Evolutionary conservation across 1,139 yeast genomes (phyloP), one percentile per base, ranked within the genome.

Genomic region (Magnusiomyces suaveolens): DNA sequence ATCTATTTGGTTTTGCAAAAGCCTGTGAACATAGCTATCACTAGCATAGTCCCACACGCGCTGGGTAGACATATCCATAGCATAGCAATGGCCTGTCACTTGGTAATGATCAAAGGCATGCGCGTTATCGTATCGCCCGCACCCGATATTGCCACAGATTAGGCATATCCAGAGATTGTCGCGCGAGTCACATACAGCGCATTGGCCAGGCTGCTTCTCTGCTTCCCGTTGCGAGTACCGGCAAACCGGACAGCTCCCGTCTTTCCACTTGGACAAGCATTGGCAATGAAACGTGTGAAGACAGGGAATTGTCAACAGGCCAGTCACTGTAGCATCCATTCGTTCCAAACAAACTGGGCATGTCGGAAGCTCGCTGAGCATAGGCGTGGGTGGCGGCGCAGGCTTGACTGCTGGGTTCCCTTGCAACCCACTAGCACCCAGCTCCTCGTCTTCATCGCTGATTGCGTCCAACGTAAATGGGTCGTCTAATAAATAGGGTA

Each of bases 41-140:
- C 92, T 92, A 0, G 92, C 90, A 67, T 90, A 90, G 67, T 90
- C 97, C 97, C 97, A 90, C 1, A 90, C 96, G 51, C 97, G 73
- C 58, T 90, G 94, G 0, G 95, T 81, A 20, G 75, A 73, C 48
- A 86, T 74, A 66, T 89, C 96, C 96, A 90, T 88, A 0, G 96
- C 87, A 71, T 87, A 90, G 64, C 96, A 87, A 68, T 90, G 97
- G 2, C 87, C 84, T 0, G 95, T 83, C 18, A 74, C 74, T 21
- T 82, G 79, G 67, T 81, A 89, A 68, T 90, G 97, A 60, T 83
- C 80, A 50, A 87, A 79, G 0, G 96, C 95, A 71, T 90, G 97
- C 54, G 87, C 90, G 51, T 83, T 81, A 53, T 88, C 87, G 66
- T 90, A 90, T 60, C 97, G 72, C 16, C 96, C 95, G 71, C 97